phyloP scores from a whole-genome alignment of 2,329 filamentous ascomycete species.

The Stachybotrys chlorohalonatus region DNA sequence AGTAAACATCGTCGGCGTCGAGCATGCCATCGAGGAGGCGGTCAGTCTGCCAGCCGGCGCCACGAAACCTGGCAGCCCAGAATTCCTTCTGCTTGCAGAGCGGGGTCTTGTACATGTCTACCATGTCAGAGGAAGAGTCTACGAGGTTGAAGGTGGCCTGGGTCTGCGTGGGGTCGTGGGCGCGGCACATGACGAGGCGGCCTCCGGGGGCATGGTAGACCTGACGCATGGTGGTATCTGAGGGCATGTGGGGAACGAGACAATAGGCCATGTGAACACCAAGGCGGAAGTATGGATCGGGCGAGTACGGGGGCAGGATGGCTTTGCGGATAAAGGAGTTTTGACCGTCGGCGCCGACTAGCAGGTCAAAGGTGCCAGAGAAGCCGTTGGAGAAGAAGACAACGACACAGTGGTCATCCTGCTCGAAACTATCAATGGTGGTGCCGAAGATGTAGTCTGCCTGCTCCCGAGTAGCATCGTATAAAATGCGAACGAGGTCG shows the following conservation, averaged over 20 bases:
- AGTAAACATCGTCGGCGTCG: conserved; percentile 31
- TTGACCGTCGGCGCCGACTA: conserved; percentile 43
- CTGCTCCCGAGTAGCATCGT: conserved; percentile 14
- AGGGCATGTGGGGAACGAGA: conserved; percentile 8
- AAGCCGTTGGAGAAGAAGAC: conserved; percentile 31
- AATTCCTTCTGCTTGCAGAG: conserved; percentile 25
- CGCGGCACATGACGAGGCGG: conserved; percentile 22
- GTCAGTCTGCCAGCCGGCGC: conserved; percentile 30
- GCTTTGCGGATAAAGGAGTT: conserved; percentile 34
- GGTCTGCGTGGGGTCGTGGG: conserved; percentile 12
- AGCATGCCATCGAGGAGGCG: conserved; percentile 19
- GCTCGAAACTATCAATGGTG: conserved; percentile 14
- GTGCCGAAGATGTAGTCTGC: conserved; percentile 17
- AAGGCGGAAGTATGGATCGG: conserved; percentile 8
- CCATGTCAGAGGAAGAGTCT: conserved; percentile 1
- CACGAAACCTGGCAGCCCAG: conserved; percentile 16
- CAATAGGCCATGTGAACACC: conserved; percentile 16
- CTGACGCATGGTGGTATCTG: conserved; percentile 13
- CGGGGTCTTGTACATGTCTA: conserved; percentile 10
- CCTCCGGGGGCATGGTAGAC: conserved; percentile 17
- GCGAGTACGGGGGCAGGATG: conserved; percentile 10
- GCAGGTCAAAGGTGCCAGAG: conserved; percentile 34
- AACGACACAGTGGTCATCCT: conserved; percentile 9
- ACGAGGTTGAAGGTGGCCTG: conserved; percentile 19
- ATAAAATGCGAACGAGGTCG: conserved; percentile 35